Percentiles rank a stretch among this genome's conserved stretches.
These are phyloP conservation scores for Cynanchum wilfordii DNA, from an alignment of 257 asterid species.

Conservation along the genomic window DNA sequence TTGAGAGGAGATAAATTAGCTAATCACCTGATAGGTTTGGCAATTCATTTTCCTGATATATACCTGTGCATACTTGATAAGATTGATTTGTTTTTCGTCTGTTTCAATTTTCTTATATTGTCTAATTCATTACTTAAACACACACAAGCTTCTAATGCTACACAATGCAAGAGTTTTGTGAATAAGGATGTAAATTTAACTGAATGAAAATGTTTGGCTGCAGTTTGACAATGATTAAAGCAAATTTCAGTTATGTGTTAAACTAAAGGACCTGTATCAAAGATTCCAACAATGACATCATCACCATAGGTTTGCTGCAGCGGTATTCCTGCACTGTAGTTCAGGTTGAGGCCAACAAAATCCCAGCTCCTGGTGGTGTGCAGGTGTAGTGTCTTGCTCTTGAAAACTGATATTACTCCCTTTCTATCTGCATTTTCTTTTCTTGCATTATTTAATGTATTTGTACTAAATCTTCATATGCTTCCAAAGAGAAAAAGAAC, in stretches of 20 bases:
- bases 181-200: not conserved
- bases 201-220: not conserved
- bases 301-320: conserved; percentile 35
- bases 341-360: conserved; percentile 50
- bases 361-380: conserved; percentile 78
- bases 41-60: not conserved
- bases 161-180: not conserved
- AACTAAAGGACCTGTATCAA: conserved; percentile 14
- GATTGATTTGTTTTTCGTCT: not conserved
- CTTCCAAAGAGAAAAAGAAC: not conserved
- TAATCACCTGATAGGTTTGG: not conserved
- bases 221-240: not conserved
- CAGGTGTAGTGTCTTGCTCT: conserved; percentile 34
- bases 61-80: not conserved
- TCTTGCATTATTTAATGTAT: not conserved
- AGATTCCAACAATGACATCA: conserved; percentile 11
- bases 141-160: not conserved
- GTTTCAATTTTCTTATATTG: not conserved
- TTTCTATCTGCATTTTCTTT: conserved; percentile 32
- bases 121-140: not conserved
- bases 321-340: conserved; percentile 26
- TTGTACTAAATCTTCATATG: not conserved
- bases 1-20: not conserved
- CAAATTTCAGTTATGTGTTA: not conserved
- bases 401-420: conserved; percentile 58